A percentile compares a stretch with the other conserved stretches of the same genome.
phyloP scores from a whole-genome alignment of 2,329 filamentous ascomycete species.

The Aspergillus sp. region DNA sequence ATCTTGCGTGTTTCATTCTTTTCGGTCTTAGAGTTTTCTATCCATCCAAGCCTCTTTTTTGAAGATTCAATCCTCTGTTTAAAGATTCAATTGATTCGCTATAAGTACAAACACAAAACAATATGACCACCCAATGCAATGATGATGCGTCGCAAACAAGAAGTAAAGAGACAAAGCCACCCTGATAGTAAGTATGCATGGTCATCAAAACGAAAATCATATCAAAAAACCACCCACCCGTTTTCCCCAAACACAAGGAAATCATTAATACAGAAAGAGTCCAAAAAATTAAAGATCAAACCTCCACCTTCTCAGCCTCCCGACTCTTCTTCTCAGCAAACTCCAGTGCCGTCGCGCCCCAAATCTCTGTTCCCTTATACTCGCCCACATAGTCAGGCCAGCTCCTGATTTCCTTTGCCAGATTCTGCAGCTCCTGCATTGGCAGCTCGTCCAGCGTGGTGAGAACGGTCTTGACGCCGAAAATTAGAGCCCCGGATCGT shows the following conservation, averaged over 20 bases:
- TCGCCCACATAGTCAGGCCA: conserved; percentile 40
- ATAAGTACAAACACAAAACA: not conserved
- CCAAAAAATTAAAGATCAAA: conserved; percentile 2
- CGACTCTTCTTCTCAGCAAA: conserved; percentile 25
- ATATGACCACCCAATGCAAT: not conserved
- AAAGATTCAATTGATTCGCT: not conserved
- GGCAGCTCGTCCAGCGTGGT: conserved; percentile 36
- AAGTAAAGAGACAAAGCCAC: not conserved
- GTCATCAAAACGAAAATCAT: not conserved
- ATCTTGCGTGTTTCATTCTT: not conserved
- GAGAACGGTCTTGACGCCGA: conserved; percentile 45
- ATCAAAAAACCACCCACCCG: conserved; percentile 6
- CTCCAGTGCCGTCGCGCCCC: conserved; percentile 35
- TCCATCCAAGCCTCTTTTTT: not conserved
- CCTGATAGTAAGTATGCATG: not conserved
- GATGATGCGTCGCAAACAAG: not conserved
- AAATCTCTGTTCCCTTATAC: conserved; percentile 41
- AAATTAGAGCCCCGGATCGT: conserved; percentile 40
- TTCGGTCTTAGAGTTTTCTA: not conserved
- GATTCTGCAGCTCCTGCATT: conserved; percentile 34
- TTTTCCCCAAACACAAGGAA: conserved; percentile 3
- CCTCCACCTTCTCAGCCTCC: conserved; percentile 5
- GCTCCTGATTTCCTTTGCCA: conserved; percentile 39
- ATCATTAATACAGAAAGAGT: not conserved
- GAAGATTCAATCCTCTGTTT: too few species aligned